phyloP scores from a whole-genome alignment of 192 early-diverging fungal species.

The Coemansia sp. region DNA sequence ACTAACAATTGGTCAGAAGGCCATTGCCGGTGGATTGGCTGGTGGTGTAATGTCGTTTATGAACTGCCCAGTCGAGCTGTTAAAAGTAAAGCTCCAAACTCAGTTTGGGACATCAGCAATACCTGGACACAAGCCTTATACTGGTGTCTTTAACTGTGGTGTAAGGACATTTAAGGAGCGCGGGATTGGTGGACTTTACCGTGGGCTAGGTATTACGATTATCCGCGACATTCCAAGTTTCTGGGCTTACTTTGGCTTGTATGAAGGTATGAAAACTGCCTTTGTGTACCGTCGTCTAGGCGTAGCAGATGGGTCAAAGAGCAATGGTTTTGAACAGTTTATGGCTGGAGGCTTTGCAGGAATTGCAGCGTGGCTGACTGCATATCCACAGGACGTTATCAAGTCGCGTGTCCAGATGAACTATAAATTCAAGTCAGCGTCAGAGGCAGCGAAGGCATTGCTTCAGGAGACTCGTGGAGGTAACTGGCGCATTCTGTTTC shows the following conservation, averaged over 20 bases:
- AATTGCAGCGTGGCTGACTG: slow-evolving; percentile 74
- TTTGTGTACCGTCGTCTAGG: slow-evolving; percentile 62
- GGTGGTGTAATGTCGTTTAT: slow-evolving; percentile 80
- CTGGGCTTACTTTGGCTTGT: slow-evolving; percentile 77
- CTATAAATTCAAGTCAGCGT: slow-evolving; percentile 58
- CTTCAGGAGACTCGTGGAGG: slow-evolving; percentile 47
- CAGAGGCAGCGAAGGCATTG: slow-evolving; percentile 57
- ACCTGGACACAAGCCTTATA: slow-evolving; percentile 34
- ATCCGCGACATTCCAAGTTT: slow-evolving; percentile 72
- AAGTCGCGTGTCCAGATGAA: slow-evolving; percentile 63
- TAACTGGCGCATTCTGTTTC: slow-evolving; percentile 51
- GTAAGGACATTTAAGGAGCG: slow-evolving; percentile 67
- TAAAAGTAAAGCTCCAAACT: slow-evolving; percentile 92
- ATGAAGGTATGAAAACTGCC: slow-evolving; percentile 74
- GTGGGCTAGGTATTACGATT: slow-evolving; percentile 78
- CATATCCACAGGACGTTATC: slow-evolving; percentile 84
- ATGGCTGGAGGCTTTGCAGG: slow-evolving; percentile 77
- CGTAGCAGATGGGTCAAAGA: slow-evolving; percentile 46
- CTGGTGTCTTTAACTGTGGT: slow-evolving; percentile 46
- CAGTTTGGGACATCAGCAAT: slow-evolving; percentile 58
- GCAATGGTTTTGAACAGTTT: slow-evolving; percentile 64
- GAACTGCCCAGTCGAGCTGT: slow-evolving; percentile 88
- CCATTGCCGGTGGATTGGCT: slow-evolving; percentile 84
- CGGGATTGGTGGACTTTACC: slow-evolving; percentile 65
- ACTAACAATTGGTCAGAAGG: slow-evolving; percentile 71